phyloP scores from a whole-genome alignment of 176 grass and related monocot genomes.

The Hsuehochloa calcarea region DNA sequence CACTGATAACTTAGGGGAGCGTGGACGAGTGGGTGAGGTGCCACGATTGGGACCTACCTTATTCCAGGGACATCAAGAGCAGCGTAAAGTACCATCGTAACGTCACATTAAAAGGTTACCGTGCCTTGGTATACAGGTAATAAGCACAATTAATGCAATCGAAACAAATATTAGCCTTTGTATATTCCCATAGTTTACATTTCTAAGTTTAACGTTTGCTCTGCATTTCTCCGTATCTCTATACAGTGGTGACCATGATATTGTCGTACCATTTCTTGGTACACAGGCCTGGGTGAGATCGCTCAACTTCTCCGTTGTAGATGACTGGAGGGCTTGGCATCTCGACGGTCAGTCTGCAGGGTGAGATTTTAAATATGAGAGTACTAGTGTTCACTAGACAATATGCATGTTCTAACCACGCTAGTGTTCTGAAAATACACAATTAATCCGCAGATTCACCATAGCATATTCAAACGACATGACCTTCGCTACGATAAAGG shows the following conservation, averaged over 20 bases:
- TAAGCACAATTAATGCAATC: too few relatives aligned
- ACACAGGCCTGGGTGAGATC: slow-evolving; percentile 59
- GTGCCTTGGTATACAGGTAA: slow-evolving; percentile 46
- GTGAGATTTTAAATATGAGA: slow-evolving; percentile 7
- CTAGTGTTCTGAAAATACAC: not conserved
- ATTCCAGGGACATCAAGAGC: not conserved
- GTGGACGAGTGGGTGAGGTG: slow-evolving; percentile 51
- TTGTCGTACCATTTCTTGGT: slow-evolving; percentile 43
- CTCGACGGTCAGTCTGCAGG: slow-evolving; percentile 37
- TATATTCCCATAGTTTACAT: too few relatives aligned
- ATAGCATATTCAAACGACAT: slow-evolving; percentile 41
- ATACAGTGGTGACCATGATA: slow-evolving; percentile 54
- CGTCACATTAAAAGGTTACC: slow-evolving; percentile 38
- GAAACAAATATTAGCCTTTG: too few relatives aligned
- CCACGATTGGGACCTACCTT: slow-evolving; percentile 19
- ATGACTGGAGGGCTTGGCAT: slow-evolving; percentile 57
- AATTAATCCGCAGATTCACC: slow-evolving; percentile 14
- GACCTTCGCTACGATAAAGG: slow-evolving; percentile 53
- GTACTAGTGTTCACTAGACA: too few relatives aligned
- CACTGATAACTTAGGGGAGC: slow-evolving; percentile 27
- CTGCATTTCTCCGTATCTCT: not conserved
- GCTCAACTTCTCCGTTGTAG: slow-evolving; percentile 40
- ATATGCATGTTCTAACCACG: not conserved
- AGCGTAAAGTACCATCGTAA: slow-evolving; percentile 43
- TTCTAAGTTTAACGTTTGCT: not conserved